Conservation (phyloP, 1,284 basidiomycete species). For the Leccinum subrobustum region DNA sequence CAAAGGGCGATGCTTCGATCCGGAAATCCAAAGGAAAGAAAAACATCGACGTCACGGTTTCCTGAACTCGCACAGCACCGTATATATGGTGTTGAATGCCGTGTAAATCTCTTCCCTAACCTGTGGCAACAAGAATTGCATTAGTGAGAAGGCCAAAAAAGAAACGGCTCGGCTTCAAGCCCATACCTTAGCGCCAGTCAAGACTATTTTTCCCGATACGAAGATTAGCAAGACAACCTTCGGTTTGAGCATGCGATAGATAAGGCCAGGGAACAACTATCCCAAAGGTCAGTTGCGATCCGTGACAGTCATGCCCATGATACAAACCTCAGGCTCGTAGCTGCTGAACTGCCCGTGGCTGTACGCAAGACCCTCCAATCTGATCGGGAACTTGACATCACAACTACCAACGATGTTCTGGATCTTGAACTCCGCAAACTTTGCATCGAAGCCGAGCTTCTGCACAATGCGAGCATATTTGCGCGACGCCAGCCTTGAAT, state of each 20-base stretch:
- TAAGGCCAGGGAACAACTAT: constrained; percentile 96
- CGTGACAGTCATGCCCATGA: neutral
- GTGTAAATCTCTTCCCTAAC: constrained; percentile 99
- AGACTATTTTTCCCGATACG: constrained; percentile 98
- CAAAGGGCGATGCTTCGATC: constrained; percentile 1
- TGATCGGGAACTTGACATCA: constrained; percentile 99
- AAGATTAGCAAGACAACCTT: constrained; percentile 99
- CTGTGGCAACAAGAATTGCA: constrained; percentile 45
- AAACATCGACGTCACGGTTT: constrained; percentile 56
- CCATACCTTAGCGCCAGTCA: constrained; percentile 96
- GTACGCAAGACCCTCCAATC: constrained; percentile 96
- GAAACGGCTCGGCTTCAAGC: neutral
- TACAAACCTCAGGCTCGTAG: constrained; percentile 93
- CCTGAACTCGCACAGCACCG: constrained; percentile 87
- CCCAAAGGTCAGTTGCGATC: constrained; percentile 4
- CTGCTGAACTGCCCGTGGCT: constrained; percentile 98
- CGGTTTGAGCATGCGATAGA: constrained; percentile 99
- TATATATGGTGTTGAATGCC: constrained; percentile 99
- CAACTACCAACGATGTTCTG: constrained; percentile 99
- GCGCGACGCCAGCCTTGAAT: constrained; percentile 93
- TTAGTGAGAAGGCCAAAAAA: constrained; percentile 39
- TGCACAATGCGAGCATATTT: constrained; percentile 99
- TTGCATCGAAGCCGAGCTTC: constrained; percentile 99
- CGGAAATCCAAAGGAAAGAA: constrained; percentile 1
- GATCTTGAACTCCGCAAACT: constrained; percentile 99